A percentile compares a stretch with the other conserved stretches of the same genome.
Conservation (phyloP, 2,329 filamentous ascomycete genomes). For the Tympanopsis confertula region DNA sequence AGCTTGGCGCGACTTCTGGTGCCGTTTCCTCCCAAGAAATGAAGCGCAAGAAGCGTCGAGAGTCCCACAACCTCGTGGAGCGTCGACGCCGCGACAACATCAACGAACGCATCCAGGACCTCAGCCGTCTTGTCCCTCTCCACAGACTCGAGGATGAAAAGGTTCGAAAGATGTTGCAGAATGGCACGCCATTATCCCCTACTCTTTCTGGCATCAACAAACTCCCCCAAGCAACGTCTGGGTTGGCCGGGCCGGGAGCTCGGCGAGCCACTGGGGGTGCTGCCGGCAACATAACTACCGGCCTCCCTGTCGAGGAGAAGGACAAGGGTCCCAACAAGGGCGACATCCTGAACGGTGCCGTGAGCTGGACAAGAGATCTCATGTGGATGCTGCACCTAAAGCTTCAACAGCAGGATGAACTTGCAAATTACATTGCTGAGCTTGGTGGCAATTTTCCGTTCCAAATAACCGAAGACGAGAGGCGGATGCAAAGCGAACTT, state of each 20-base stretch:
- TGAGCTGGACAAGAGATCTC: conserved; percentile 91
- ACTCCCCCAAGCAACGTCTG: conserved; percentile 71
- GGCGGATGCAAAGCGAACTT: conserved; percentile 88
- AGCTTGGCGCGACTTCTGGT: conserved; percentile 47
- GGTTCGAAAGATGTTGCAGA: conserved; percentile 86
- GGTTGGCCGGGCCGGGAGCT: conserved; percentile 74
- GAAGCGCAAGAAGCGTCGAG: conserved; percentile 79
- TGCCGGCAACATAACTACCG: conserved; percentile 78
- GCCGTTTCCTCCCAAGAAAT: conserved; percentile 75
- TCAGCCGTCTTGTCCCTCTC: conserved; percentile 82
- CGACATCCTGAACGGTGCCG: conserved; percentile 91
- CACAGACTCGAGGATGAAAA: conserved; percentile 95
- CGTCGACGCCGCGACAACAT: conserved; percentile 92
- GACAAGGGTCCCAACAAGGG: conserved; percentile 99
- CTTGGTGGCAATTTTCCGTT: conserved; percentile 70
- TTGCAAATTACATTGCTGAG: conserved; percentile 63
- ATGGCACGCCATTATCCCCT: conserved; percentile 79
- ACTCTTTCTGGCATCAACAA: conserved; percentile 60
- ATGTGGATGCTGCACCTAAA: conserved; percentile 95
- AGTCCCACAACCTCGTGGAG: conserved; percentile 94
- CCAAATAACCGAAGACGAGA: conserved; percentile 79
- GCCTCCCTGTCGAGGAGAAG: conserved; percentile 87
- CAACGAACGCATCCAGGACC: conserved; percentile 94
- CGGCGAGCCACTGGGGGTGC: conserved; percentile 62
- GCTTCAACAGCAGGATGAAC: conserved; percentile 77